These are phyloP conservation scores for Fraxinus latifolia DNA, from an alignment of 305 asterid species.

Conservation along the genomic window DNA sequence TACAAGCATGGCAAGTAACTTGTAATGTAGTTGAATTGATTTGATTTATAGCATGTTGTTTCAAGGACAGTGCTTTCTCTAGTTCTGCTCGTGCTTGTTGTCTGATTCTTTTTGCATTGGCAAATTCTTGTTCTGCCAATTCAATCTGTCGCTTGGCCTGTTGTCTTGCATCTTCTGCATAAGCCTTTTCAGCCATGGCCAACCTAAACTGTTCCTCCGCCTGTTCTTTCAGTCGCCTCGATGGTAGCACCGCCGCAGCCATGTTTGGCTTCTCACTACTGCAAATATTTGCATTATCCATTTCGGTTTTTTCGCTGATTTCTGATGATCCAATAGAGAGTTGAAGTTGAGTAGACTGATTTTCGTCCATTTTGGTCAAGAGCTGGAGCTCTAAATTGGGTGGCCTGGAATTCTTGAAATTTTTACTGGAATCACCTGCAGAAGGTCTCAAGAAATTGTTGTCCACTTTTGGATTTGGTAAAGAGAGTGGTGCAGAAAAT, in stretches of 20 bases:
- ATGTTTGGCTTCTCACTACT: slow-evolving; percentile 7
- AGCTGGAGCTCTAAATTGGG: slow-evolving; percentile 55
- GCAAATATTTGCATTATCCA: not conserved
- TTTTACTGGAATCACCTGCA: not conserved
- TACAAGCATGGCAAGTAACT: slow-evolving; percentile 72
- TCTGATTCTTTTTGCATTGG: slow-evolving; percentile 65
- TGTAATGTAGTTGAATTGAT: slow-evolving; percentile 48
- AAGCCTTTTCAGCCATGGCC: slow-evolving; percentile 65
- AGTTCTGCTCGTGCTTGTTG: slow-evolving; percentile 64
- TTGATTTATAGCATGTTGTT: slow-evolving; percentile 47
- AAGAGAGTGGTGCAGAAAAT: slow-evolving; percentile 22
- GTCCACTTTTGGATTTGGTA: slow-evolving; percentile 23
- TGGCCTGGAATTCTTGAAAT: slow-evolving; percentile 10
- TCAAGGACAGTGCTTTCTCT: slow-evolving; percentile 52
- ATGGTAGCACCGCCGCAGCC: not conserved
- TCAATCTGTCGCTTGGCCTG: slow-evolving; percentile 67
- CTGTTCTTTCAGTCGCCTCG: slow-evolving; percentile 31
- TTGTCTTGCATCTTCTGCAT: slow-evolving; percentile 66
- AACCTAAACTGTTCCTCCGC: slow-evolving; percentile 43
- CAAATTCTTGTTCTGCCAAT: slow-evolving; percentile 68
- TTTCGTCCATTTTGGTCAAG: slow-evolving; percentile 41
- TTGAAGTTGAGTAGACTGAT: slow-evolving; percentile 55
- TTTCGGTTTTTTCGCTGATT: slow-evolving; percentile 19
- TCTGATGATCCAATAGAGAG: slow-evolving; percentile 71
- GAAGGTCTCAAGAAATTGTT: slow-evolving; percentile 6